These are phyloP conservation scores for Deuterostichococcus epilithicus DNA, from an alignment of 139 green algal genomes.

Conservation along the genomic window DNA sequence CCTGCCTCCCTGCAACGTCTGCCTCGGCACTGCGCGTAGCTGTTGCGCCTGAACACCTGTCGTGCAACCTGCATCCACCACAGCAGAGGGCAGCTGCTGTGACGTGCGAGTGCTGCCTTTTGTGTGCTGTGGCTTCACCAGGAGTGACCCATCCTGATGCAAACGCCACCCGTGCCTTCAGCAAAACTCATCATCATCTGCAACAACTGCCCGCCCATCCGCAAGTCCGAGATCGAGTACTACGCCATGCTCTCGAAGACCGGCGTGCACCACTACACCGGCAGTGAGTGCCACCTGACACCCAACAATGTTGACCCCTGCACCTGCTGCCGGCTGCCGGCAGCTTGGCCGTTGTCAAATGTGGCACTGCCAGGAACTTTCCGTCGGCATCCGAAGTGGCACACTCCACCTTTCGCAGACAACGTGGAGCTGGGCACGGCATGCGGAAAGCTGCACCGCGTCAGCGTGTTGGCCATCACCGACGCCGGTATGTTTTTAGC, in stretches of 20 bases:
- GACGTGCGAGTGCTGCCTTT: neutral
- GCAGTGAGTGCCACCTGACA: slow-evolving; percentile 62
- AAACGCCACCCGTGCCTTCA: too few relatives aligned
- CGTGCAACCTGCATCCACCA: neutral
- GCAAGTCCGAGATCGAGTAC: slow-evolving; percentile 99
- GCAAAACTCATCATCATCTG: slow-evolving; percentile 97
- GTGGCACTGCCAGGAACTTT: neutral
- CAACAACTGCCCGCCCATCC: slow-evolving; percentile 94
- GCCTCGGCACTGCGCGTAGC: too few relatives aligned
- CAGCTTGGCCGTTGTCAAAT: neutral
- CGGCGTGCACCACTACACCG: slow-evolving; percentile 96
- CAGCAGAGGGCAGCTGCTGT: neutral
- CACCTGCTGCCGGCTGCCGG: neutral
- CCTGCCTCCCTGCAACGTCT: neutral
- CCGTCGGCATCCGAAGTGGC: neutral
- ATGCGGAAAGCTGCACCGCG: slow-evolving; percentile 95
- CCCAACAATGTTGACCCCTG: too few relatives aligned
- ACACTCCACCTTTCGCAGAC: slow-evolving; percentile 46
- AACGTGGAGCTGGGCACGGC: slow-evolving; percentile 98
- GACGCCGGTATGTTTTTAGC: slow-evolving; percentile 74
- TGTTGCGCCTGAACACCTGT: too few relatives aligned
- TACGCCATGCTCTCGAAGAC: slow-evolving; percentile 99
- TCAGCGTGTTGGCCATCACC: slow-evolving; percentile 91
- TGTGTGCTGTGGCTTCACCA: neutral
- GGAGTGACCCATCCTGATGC: neutral